Evolutionary conservation across 2,329 filamentous ascomycete species (phyloP), one percentile per base, ranked within the genome.

Genomic region (Lecanicillium sp.): DNA sequence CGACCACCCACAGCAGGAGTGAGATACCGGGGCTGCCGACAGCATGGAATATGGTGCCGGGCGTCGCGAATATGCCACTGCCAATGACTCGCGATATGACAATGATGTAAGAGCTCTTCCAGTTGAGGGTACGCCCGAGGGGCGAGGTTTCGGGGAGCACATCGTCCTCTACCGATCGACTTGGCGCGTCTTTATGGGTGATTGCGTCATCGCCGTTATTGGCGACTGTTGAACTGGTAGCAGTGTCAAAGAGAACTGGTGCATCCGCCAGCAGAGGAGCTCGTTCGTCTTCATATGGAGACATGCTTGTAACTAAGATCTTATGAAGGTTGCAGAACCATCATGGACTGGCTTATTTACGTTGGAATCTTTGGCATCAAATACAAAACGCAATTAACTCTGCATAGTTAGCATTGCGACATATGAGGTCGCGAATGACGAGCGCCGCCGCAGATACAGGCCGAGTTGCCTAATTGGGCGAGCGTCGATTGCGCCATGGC

Each of bases 61-160:
- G 84, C 0, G 83, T 86, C 1, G 84, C 83, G 57, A 87, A 88
- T 53, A 88, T 86, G 21, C 83, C 84, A 56, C 75, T 83, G 11
- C 83, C 83, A 24, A 87, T 81, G 5, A 87, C 81, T 11, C 83
- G 74, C 2, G 80, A 84, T 21, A 86, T 81, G 7, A 84, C 79
- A 17, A 86, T 70, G 47, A 86, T 81, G 59, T 82, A 85, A 2
- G 79, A 78, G 55, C 77, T 81, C 21, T 71, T 69, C 79, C 81
- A 84, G 49, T 67, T 75, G 42, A 86, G 73, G 14, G 71, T 81
- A 17, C 82, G 72, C 1, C 80, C 81, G 19, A 74, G 64, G 0
- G 72, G 70, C 0, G 78, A 77, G 1, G 78, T 77, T 55, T 83
- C 80, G 2, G 75, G 79, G 0, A 83, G 59, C 5, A 81, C 74